Percentiles rank a stretch among this genome's conserved stretches.
Evolutionary conservation across 352 stramenopile species (phyloP).

Genomic region (Phytophthora multivora): DNA sequence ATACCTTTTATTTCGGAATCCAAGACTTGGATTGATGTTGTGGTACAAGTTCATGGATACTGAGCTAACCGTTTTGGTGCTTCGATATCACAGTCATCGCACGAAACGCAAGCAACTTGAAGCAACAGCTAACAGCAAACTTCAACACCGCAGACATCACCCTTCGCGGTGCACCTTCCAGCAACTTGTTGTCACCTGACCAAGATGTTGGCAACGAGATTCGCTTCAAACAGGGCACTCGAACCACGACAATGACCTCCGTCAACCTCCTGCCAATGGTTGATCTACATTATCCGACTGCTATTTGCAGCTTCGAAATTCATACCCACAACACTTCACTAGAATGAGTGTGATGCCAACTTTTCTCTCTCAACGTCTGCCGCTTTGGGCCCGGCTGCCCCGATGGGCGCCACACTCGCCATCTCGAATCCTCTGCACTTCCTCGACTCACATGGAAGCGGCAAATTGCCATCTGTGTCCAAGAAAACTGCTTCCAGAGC

Average conservation of each 20-base stretch:
- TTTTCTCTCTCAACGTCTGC: background rate
- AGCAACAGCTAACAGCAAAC: background rate
- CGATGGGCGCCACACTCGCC: background rate
- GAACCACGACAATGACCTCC: no score
- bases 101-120: slow-evolving; percentile 1
- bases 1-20: no score
- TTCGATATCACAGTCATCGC: slow-evolving; percentile 4
- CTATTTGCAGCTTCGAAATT: background rate
- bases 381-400: background rate
- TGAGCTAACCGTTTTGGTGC: background rate
- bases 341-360: slow-evolving; percentile 7
- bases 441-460: background rate
- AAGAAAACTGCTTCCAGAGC: slow-evolving; percentile 4
- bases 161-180: no score
- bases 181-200: no score
- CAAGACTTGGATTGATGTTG: background rate
- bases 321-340: background rate
- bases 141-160: background rate
- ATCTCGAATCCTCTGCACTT: background rate
- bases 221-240: no score
- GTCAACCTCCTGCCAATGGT: no score
- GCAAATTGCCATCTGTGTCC: background rate
- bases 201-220: no score
- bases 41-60: background rate
- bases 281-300: background rate